Evolutionary conservation across 2,329 filamentous ascomycete genomes (phyloP), one percentile per base, ranked within the genome.

Genomic region (Aspergillus intermedius): DNA sequence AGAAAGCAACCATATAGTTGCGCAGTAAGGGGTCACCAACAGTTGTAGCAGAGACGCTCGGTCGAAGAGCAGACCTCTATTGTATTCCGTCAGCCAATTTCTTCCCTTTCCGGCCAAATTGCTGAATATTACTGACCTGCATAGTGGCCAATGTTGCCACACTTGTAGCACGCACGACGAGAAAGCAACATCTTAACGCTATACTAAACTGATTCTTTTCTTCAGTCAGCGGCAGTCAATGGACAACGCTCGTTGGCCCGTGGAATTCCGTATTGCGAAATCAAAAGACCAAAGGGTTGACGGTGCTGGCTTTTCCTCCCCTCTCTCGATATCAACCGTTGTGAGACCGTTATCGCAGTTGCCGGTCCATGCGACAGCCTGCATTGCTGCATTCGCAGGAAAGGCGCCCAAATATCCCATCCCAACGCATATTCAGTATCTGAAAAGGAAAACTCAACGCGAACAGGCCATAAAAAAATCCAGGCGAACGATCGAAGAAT

Each of bases 1-100:
- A 5, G 19, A 23, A 54, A 46, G 59, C 55, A 48, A 48, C 50
- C 9, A 41, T 17, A 17, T n/a, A 51, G 42, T 44, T 39, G 39
- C 13, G 35, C 15, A 15, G 15, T 45, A 32, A 19, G 23, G 46
- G 47, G 40, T 50, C 55, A 75, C 85, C 71, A 78, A 91, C 93
- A 98, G 80, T 98, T 98, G 78, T 98, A 98, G 86, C 93, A 98
- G 66, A 98, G 87, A 67, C 93, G 88, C 81, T 98, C 91, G 52
- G 91, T 87, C 52, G 91, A 96, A 54, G 91, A 93, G 86, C 93
- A 98, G 61, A 95, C 91, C 81, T 97, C 91, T 80, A 68, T 77
- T 17, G 9, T 40, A 15, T 77, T 51, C 42, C 56, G 53, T 72
- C 60, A 57, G 76, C 62, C 73, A 74, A 66, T 72, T 77, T 68